Percentiles rank a stretch among this genome's conserved stretches.
These are phyloP conservation scores for Arctium minus DNA, from an alignment of 129 eudicot genomes.

Conservation along the genomic window DNA sequence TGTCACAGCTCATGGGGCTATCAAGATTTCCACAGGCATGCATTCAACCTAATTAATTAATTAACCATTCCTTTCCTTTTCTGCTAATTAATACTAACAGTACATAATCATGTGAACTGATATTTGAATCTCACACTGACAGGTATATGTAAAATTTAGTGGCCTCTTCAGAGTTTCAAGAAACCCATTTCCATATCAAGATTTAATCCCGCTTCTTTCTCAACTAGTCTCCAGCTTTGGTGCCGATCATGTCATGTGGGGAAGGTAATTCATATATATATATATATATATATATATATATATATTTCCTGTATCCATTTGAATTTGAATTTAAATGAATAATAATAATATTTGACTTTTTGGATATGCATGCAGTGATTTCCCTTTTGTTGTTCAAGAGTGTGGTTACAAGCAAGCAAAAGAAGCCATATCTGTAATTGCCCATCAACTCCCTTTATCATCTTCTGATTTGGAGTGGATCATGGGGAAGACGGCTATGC, in stretches of 20 bases:
- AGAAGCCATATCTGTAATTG: conserved; percentile 47
- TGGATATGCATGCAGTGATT: conserved; percentile 63
- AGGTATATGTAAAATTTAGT: conserved; percentile 77
- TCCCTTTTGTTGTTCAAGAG: conserved; percentile 77
- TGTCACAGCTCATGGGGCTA: conserved; percentile 50
- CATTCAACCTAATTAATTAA: too few relatives aligned
- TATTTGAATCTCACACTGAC: conserved; percentile 1
- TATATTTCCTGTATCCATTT: background rate
- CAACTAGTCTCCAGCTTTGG: conserved; percentile 69
- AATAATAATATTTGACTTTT: background rate
- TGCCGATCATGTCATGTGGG: conserved; percentile 90
- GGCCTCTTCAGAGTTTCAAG: conserved; percentile 82
- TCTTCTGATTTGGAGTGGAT: conserved; percentile 73
- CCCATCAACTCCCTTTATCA: conserved; percentile 48
- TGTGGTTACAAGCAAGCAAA: conserved; percentile 78
- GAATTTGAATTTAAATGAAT: background rate
- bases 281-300: too few relatives aligned
- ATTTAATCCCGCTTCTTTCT: conserved; percentile 47
- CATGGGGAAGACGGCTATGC: conserved; percentile 65
- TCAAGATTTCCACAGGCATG: conserved; percentile 78
- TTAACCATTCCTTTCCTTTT: background rate
- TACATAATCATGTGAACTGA: too few relatives aligned
- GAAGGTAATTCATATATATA: conserved; percentile 43
- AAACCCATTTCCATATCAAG: conserved; percentile 63
- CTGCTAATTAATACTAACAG: too few relatives aligned